Conservation (phyloP, 306 rosid species). For the Quercus glauca region DNA sequence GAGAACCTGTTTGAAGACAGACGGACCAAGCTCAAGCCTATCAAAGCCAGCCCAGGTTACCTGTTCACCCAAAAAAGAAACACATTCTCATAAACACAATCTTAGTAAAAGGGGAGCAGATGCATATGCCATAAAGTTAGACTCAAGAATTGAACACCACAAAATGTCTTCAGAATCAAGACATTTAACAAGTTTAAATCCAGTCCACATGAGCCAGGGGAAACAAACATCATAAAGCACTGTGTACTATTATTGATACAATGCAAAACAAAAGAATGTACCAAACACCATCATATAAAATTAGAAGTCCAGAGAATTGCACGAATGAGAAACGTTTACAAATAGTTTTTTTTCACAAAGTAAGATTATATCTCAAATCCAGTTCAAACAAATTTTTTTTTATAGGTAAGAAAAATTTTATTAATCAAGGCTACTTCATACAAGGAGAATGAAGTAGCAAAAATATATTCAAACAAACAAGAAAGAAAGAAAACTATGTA, state of each 20-base stretch:
- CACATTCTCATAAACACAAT: not conserved
- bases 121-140: not conserved
- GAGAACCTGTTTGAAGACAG: slow-evolving; percentile 47
- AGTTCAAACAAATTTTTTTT: not conserved
- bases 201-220: not conserved
- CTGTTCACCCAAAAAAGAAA: slow-evolving; percentile 38
- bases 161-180: not conserved
- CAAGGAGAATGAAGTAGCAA: too few relatives aligned
- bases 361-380: not conserved
- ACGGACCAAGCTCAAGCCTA: slow-evolving; percentile 60
- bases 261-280: not conserved
- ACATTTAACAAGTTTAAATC: not conserved
- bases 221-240: not conserved
- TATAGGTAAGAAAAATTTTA: too few relatives aligned
- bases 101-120: not conserved
- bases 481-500: too few relatives aligned
- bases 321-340: not conserved
- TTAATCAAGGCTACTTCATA: too few relatives aligned
- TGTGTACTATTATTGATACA: not conserved
- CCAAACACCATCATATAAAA: not conserved
- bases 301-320: not conserved
- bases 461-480: too few relatives aligned
- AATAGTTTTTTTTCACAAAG: not conserved
- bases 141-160: not conserved
- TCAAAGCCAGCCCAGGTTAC: slow-evolving; percentile 95